Conservation (phyloP, 148 eudicot genomes). For the Diospyros lotus region DNA sequence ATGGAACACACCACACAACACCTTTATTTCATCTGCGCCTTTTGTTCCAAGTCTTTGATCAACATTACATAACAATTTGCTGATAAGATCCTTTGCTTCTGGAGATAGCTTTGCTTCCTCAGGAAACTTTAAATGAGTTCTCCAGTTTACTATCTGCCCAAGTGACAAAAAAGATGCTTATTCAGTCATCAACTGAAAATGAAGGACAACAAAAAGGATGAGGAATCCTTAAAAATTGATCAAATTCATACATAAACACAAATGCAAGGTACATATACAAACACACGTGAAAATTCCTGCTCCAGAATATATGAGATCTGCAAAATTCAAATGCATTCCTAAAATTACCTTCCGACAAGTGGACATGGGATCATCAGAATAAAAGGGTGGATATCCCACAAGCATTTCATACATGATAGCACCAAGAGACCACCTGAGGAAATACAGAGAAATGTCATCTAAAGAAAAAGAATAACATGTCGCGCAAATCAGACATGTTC, state of each 20-base stretch:
- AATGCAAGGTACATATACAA: not conserved
- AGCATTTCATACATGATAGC: slow-evolving; percentile 99
- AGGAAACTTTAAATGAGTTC: slow-evolving; percentile 92
- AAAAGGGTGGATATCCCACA: slow-evolving; percentile 96
- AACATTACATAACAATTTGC: slow-evolving; percentile 90
- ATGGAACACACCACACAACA: slow-evolving; percentile 26
- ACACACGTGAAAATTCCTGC: not conserved
- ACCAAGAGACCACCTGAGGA: slow-evolving; percentile 94
- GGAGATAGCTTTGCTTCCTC: slow-evolving; percentile 92
- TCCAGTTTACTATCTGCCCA: slow-evolving; percentile 93
- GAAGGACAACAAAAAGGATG: not conserved
- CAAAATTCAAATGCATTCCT: not conserved
- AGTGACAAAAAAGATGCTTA: slow-evolving; percentile 7
- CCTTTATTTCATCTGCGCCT: slow-evolving; percentile 96
- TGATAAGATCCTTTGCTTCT: slow-evolving; percentile 95
- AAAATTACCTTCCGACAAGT: slow-evolving; percentile 91
- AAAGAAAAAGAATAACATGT: not conserved
- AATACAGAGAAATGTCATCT: slow-evolving; percentile 13
- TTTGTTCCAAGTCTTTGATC: slow-evolving; percentile 91
- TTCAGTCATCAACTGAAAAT: not conserved
- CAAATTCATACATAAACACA: not conserved
- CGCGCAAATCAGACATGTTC: slow-evolving; percentile 3
- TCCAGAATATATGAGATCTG: not conserved
- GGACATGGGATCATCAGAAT: slow-evolving; percentile 98
- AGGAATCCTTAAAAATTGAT: not conserved